Evolutionary conservation across 108 stramenopile genomes (phyloP).

Genomic region (Nitzschia sp.): DNA sequence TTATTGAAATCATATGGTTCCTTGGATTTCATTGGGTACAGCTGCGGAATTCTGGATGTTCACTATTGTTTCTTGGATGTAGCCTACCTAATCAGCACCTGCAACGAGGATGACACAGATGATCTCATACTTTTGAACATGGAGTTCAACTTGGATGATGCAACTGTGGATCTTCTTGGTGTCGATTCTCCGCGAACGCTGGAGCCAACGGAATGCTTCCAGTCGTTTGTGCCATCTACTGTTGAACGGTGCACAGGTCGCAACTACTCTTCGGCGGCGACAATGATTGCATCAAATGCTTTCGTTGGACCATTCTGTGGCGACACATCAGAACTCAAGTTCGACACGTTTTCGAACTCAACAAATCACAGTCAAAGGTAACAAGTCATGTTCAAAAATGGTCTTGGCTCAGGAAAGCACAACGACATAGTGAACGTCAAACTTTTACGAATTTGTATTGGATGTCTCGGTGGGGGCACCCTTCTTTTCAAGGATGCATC

Average conservation of each 20-base stretch:
- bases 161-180: not conserved
- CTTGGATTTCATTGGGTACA: constrained; percentile 25
- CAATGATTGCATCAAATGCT: too few relatives aligned
- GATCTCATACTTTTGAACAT: too few relatives aligned
- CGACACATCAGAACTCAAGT: not conserved
- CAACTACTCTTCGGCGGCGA: too few relatives aligned
- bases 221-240: not conserved
- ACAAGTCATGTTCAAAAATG: too few relatives aligned
- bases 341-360: not conserved
- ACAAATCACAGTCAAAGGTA: too few relatives aligned
- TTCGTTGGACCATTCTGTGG: not conserved
- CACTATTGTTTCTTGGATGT: constrained; percentile 19
- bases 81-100: constrained; percentile 1
- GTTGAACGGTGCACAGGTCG: constrained; percentile 18
- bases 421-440: too few relatives aligned
- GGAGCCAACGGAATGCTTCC: constrained; percentile 10
- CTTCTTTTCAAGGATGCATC: too few relatives aligned
- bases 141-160: not conserved
- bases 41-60: constrained; percentile 5
- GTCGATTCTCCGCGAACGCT: not conserved
- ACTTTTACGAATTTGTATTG: too few relatives aligned
- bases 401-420: too few relatives aligned
- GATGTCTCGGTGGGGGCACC: too few relatives aligned
- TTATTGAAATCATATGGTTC: constrained; percentile 12
- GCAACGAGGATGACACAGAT: too few relatives aligned